Evolutionary conservation across 306 rosid genomes (phyloP), one percentile per base, ranked within the genome.

Genomic region (Prosopis cineraria): DNA sequence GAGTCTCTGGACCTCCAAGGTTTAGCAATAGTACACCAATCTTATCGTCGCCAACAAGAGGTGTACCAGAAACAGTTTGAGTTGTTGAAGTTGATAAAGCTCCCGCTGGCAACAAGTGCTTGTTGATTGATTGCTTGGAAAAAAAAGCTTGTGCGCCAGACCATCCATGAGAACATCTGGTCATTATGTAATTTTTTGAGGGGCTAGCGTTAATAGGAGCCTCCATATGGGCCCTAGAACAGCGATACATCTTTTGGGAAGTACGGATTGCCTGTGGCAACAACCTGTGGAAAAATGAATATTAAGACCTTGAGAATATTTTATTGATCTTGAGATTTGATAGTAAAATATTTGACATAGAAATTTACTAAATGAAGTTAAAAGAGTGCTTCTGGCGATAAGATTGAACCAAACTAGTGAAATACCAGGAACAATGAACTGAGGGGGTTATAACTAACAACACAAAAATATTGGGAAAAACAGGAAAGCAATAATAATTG

Each of bases 1-100:
- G 93, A 79, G 97, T 91, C 89, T 94, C 97, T 3, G 98, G 98
- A 64, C 98, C 98, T 79, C 98, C 97, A 65, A 91, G 98, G 86
- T 94, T 94, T 59, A 94, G 93, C 91, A 91, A 79, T 87, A 94
- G 78, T 24, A 94, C 97, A 77, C 96, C 98, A 37, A 91, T 83
- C 83, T 88, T 90, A 63, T 91, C 96, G 34, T 90, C 92, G 3
- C 87, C 94, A 43, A 44, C 41, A 58, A 90, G n/a, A 83, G 90
- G 87, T 29, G 84, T 60, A 76, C 84, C 79, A 7, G 93, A 59
- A 63, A 77, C 75, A 70, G 84, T 84, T 79, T 78, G 87, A 64
- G 83, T 65, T 14, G 90, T 85, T 64, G 91, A 74, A 60, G 91
- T 82, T 74, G 87, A 94, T 77, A 89, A 65, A 56, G 96, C 97